Base-by-base conservation (phyloP, 805 yeast genomes). In the Candida ovalis region DNA sequence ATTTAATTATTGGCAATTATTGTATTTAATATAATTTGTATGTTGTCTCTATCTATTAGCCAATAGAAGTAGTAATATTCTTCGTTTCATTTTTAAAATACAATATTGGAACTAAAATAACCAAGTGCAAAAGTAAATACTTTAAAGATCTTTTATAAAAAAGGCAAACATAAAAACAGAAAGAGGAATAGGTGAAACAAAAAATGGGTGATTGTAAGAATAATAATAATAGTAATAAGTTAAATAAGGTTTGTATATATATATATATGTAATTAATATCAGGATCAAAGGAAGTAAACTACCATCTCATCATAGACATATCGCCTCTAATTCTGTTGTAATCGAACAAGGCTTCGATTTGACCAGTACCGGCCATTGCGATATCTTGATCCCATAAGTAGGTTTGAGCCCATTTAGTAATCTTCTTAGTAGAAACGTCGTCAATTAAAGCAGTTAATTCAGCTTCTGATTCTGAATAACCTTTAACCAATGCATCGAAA, bases 221-320 rank as follows among this genome's bases (percentile, higher is more conserved):
- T 17, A 35, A 35, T 17, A 18, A 35, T 15, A 33, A n/a, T n/a
- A 17, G 22, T n/a, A 39, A 39, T 23, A 23, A 39, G 23, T 23
- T 24, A 22, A 9, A 24, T n/a, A 23, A 19, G 23, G 17, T n/a
- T 15, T 39, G 18, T 24, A 39, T 6, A 39, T 39, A 23, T 6
- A n/a, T 39, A n/a, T 39, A 30, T 30, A 12, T 30, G 35, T 8
- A 27, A 30, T 30, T 30, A 30, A 15, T 30, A 17, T 30, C 30
- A 27, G 12, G 12, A 8, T 12, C 10, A 12, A 27, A 8, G 30
- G 12, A 18, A 43, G 13, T 41, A 23, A 51, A 21, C 69, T 68
- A 81, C 85, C 85, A 81, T 85, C 95, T 86, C 83, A 86, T 76
- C 88, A 85, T 80, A 63, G 94, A 80, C 90, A 88, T 87, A 64